phyloP scores from a whole-genome alignment of 2,329 filamentous ascomycete genomes.

The Stemphylium lycopersici region DNA sequence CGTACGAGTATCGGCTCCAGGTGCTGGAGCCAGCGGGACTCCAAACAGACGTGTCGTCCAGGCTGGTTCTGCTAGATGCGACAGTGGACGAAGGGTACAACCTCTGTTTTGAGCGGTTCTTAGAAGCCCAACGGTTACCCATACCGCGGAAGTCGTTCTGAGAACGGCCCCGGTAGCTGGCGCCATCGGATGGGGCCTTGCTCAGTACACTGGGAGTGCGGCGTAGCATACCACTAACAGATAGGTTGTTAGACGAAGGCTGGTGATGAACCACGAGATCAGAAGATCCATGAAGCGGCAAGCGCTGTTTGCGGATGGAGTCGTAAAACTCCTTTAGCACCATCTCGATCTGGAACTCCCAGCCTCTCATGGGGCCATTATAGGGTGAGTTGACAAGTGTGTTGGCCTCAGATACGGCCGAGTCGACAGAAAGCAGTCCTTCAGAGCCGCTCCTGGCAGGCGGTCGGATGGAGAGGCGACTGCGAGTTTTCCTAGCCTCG shows the following conservation, averaged over 20 bases:
- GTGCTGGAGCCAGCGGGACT: constrained; percentile 90
- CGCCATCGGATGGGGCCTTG: constrained; percentile 86
- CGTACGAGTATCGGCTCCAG: constrained; percentile 92
- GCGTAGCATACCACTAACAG: constrained; percentile 75
- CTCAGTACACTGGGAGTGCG: constrained; percentile 89
- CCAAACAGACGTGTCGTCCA: constrained; percentile 92
- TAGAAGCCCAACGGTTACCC: constrained; percentile 79
- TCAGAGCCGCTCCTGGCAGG: constrained; percentile 46
- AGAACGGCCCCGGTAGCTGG: constrained; percentile 73
- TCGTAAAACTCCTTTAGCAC: constrained; percentile 90
- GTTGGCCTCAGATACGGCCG: constrained; percentile 62
- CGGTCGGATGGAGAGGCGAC: constrained; percentile 53
- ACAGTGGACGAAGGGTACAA: constrained; percentile 79
- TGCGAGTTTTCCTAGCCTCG: constrained; percentile 47
- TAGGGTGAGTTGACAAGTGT: constrained; percentile 80
- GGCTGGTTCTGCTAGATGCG: constrained; percentile 89
- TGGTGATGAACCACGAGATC: constrained; percentile 58
- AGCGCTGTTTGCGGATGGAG: constrained; percentile 84
- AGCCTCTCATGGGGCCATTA: constrained; percentile 74
- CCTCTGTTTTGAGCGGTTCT: constrained; percentile 81
- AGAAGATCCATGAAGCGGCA: constrained; percentile 80
- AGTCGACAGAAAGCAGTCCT: constrained; percentile 43
- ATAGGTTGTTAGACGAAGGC: constrained; percentile 64
- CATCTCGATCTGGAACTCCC: constrained; percentile 89
- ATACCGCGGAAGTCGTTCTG: constrained; percentile 65